phyloP scores from a whole-genome alignment of 1,284 basidiomycete genomes.

The Ustilago esculenta region DNA sequence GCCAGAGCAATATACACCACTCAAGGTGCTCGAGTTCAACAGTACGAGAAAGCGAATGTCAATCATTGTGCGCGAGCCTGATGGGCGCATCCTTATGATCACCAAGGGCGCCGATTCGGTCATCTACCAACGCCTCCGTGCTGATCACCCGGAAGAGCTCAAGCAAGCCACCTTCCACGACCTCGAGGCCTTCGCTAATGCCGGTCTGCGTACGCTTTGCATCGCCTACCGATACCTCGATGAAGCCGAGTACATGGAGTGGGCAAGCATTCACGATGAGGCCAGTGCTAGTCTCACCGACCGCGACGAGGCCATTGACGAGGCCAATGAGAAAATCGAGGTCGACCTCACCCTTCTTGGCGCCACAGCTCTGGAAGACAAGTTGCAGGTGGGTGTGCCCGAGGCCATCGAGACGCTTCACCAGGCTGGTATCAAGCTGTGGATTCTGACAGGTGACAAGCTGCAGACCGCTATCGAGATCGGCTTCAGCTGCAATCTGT shows the following conservation, averaged over 20 bases:
- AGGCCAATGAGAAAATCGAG: constrained; percentile 84
- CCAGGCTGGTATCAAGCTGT: constrained; percentile 92
- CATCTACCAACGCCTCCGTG: constrained; percentile 83
- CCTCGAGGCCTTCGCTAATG: constrained; percentile 93
- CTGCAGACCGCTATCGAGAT: constrained; percentile 98
- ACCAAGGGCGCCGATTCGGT: constrained; percentile 98
- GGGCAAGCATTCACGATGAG: constrained; percentile 83
- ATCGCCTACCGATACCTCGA: constrained; percentile 82
- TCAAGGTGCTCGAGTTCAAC: constrained; percentile 91
- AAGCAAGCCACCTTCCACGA: constrained; percentile 83
- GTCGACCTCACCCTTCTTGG: constrained; percentile 83
- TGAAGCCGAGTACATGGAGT: constrained; percentile 84
- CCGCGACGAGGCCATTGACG: constrained; percentile 89
- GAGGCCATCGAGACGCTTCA: constrained; percentile 93
- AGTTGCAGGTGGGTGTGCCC: constrained; percentile 94
- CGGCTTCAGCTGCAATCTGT: constrained; percentile 68
- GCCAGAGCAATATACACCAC: constrained; percentile 79
- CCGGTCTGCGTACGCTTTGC: constrained; percentile 88
- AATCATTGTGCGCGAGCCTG: constrained; percentile 82
- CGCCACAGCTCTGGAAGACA: constrained; percentile 95
- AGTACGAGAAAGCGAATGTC: constrained; percentile 93
- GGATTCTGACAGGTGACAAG: constrained; percentile 96
- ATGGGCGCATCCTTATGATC: constrained; percentile 83
- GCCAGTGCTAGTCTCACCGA: constrained; percentile 80
- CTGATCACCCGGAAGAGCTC: constrained; percentile 77